Evolutionary conservation across 352 stramenopile species (phyloP).

Genomic region (Phytophthora cajani): DNA sequence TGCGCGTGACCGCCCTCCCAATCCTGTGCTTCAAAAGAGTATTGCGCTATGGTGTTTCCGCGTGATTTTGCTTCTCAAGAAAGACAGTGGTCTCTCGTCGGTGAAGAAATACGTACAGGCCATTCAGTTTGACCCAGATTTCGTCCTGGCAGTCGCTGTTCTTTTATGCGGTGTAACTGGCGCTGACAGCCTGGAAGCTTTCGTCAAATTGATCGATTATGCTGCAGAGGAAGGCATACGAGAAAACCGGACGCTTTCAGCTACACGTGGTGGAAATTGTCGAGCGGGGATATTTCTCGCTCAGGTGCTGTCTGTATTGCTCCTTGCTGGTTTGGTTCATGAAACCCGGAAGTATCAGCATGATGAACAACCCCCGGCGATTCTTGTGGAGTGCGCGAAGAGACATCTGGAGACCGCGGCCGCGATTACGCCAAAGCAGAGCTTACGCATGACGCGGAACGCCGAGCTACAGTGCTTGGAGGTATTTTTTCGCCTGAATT

Average conservation of each 20-base stretch:
- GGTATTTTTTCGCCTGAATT: constrained; percentile 71
- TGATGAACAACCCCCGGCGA: constrained; percentile 57
- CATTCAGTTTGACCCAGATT: constrained; percentile 72
- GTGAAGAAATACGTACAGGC: constrained; percentile 52
- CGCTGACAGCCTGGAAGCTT: constrained; percentile 61
- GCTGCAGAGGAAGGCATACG: constrained; percentile 51
- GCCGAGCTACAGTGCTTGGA: constrained; percentile 63
- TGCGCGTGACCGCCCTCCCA: constrained; percentile 33
- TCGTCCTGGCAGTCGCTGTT: constrained; percentile 62
- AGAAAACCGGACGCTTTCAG: constrained; percentile 29
- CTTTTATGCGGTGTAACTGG: constrained; percentile 67
- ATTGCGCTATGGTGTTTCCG: constrained; percentile 78
- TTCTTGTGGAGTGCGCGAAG: constrained; percentile 53
- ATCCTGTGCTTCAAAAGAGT: constrained; percentile 37
- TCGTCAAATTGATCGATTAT: constrained; percentile 63
- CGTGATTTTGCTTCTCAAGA: constrained; percentile 78
- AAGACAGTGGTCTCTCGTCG: constrained; percentile 68
- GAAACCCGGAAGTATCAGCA: constrained; percentile 61
- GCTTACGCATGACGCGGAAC: constrained; percentile 39
- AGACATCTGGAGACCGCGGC: constrained; percentile 39
- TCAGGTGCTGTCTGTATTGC: constrained; percentile 55
- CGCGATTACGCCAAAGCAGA: constrained; percentile 17
- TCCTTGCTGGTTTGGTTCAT: constrained; percentile 55
- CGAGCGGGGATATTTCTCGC: constrained; percentile 54
- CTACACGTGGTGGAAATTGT: constrained; percentile 34